Evolutionary conservation across 768 basidiomycete species (phyloP).

Genomic region (Lactarius indigo): DNA sequence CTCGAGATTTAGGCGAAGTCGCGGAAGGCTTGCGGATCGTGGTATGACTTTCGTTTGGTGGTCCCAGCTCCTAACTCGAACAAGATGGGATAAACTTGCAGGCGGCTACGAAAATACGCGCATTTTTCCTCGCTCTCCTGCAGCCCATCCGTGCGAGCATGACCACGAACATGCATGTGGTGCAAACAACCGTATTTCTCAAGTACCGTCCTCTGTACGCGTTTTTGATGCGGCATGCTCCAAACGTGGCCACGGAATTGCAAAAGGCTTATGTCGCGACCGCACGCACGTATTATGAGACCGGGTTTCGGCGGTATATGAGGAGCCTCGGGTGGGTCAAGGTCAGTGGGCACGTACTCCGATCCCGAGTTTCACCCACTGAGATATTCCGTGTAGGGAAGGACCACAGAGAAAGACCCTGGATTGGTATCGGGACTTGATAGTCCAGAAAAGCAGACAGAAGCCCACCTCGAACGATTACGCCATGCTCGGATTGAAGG

Average conservation of each 20-base stretch:
- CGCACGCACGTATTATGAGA: slow-evolving; percentile 91
- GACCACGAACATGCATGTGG: slow-evolving; percentile 87
- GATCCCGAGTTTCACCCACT: background rate
- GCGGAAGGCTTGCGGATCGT: slow-evolving; percentile 86
- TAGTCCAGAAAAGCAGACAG: slow-evolving; percentile 38
- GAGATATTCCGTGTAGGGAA: slow-evolving; percentile 42
- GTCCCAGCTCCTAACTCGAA: background rate
- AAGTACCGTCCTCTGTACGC: slow-evolving; percentile 79
- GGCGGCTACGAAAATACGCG: slow-evolving; percentile 87
- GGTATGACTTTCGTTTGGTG: slow-evolving; percentile 44
- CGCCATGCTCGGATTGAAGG: slow-evolving; percentile 72
- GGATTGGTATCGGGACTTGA: slow-evolving; percentile 49
- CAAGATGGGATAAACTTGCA: slow-evolving; percentile 31
- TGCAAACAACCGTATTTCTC: slow-evolving; percentile 83
- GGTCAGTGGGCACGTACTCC: slow-evolving; percentile 38
- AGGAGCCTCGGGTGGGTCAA: slow-evolving; percentile 78
- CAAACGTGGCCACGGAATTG: slow-evolving; percentile 79
- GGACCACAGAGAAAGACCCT: slow-evolving; percentile 68
- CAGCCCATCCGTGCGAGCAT: slow-evolving; percentile 79
- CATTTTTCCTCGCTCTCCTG: slow-evolving; percentile 80
- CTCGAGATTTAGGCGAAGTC: slow-evolving; percentile 77
- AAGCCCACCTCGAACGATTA: slow-evolving; percentile 54
- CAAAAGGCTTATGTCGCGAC: slow-evolving; percentile 82
- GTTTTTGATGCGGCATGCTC: slow-evolving; percentile 82
- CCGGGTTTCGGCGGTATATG: slow-evolving; percentile 86